Evolutionary conservation across 495 filamentous ascomycete species (phyloP), one percentile per base, ranked within the genome.

Genomic region (Podospora tetraspora): DNA sequence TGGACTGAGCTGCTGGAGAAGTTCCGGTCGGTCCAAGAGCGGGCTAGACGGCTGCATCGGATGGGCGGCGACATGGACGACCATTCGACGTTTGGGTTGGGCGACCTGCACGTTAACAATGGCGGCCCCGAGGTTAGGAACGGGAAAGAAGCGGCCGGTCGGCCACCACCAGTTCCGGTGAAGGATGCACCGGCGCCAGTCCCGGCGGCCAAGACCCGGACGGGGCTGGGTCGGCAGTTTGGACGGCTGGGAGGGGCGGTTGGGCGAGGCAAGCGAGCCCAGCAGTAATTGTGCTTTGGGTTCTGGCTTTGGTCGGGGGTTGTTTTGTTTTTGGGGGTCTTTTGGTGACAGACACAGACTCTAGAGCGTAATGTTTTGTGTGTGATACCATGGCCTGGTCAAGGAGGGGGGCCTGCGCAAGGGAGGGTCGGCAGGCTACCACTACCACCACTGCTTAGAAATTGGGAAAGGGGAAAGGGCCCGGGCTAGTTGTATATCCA

Each of bases 1-100:
- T 99, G 95, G 95, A 85, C 84, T 16, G 96, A 99, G 67, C 85
- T 99, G 21, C 86, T 99, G n/a, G 95, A 98, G 67, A 97, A 97
- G 74, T 99, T 98, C 78, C 91, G 90, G 69, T 82, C 81, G 24
- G 92, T 94, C 22, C 95, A 99, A 74, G 96, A 99, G 68, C 86
- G 86, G 32, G 90, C 91, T 9, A 76, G 85, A 27, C 76, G 85
- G 52, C 74, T 82, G 27, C 81, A 84, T 66, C 78, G 82, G 58
- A 66, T 74, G 58, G 76, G 76, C 0, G 72, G 79, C 0, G 76
- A 79, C 13, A 61, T 82, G 62, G 80, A 81, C 59, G 83, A 84
- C 68, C 70, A 76, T 23, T 73, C 75, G 43, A 52, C 43, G 56
- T 72, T 80, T 23, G 77, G 75, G 29, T 62, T 76, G 6, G 68